Conservation (phyloP, 768 basidiomycete genomes). For the Lactarius trivialis region DNA sequence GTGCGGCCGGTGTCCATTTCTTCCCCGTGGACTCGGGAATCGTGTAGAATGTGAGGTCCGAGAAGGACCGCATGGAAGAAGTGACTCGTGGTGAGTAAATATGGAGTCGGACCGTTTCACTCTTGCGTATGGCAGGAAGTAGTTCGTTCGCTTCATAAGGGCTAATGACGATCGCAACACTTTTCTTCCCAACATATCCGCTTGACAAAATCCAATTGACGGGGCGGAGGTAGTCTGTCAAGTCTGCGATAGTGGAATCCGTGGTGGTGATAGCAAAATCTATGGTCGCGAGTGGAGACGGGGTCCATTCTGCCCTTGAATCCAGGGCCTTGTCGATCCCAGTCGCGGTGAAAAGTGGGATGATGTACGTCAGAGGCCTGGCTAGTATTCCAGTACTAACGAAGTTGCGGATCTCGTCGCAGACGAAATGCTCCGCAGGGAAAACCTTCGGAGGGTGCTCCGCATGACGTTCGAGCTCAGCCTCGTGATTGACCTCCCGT, state of each 20-base stretch:
- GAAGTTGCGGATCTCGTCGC: not conserved
- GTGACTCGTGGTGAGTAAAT: slow-evolving; percentile 11
- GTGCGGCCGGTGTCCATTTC: not conserved
- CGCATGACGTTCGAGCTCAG: not conserved
- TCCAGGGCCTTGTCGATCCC: too few species aligned
- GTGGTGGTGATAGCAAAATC: not conserved
- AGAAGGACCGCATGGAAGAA: slow-evolving; percentile 9
- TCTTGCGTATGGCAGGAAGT: slow-evolving; percentile 9
- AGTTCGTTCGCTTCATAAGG: slow-evolving; percentile 11
- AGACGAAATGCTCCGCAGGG: not conserved
- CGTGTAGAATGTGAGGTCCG: slow-evolving; percentile 6
- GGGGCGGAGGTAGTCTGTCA: slow-evolving; percentile 17
- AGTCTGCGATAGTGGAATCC: not conserved
- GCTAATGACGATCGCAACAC: not conserved
- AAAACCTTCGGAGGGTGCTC: not conserved
- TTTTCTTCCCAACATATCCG: not conserved
- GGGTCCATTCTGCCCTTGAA: not conserved
- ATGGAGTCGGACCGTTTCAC: slow-evolving; percentile 9
- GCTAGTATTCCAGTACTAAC: not conserved
- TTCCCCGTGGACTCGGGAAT: not conserved
- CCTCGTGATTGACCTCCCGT: not conserved
- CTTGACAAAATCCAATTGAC: slow-evolving; percentile 5
- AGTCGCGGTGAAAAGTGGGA: not conserved
- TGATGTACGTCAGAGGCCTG: not conserved
- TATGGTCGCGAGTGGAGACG: not conserved